A percentile compares a stretch with the other conserved stretches of the same genome.
Conservation (phyloP, 768 basidiomycete species). For the Suillus lakei region DNA sequence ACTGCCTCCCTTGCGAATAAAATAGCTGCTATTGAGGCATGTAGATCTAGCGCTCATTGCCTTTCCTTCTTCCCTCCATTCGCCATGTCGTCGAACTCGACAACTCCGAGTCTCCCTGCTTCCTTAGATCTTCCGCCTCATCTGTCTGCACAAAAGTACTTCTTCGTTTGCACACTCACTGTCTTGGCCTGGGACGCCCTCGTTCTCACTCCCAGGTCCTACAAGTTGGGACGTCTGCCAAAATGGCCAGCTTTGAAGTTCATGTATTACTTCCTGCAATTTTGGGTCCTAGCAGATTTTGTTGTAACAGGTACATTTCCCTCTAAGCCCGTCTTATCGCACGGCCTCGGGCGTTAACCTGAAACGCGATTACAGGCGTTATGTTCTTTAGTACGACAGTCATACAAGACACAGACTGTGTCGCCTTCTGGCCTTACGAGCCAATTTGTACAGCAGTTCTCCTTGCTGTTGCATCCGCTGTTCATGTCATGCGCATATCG, state of each 20-base stretch:
- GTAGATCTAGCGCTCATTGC: conserved; percentile 6
- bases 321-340: background rate
- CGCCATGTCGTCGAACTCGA: conserved; percentile 23
- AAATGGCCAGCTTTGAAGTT: conserved; percentile 81
- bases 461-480: conserved; percentile 68
- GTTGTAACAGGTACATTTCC: conserved; percentile 63
- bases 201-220: conserved; percentile 80
- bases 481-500: conserved; percentile 79
- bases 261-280: conserved; percentile 72
- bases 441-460: conserved; percentile 85
- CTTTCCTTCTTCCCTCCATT: background rate
- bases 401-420: conserved; percentile 56
- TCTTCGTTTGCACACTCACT: conserved; percentile 87
- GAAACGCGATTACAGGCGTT: conserved; percentile 53
- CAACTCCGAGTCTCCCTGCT: conserved; percentile 48
- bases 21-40: conserved; percentile 6
- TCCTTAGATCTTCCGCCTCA: conserved; percentile 79
- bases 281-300: conserved; percentile 84
- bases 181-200: conserved; percentile 91
- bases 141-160: conserved; percentile 86
- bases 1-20: conserved; percentile 22
- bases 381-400: conserved; percentile 85
- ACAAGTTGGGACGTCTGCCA: conserved; percentile 63
- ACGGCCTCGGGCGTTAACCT: conserved; percentile 5
- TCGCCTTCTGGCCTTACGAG: conserved; percentile 81